Evolutionary conservation across 768 basidiomycete genomes (phyloP).

Genomic region (Suillus tomentosus): DNA sequence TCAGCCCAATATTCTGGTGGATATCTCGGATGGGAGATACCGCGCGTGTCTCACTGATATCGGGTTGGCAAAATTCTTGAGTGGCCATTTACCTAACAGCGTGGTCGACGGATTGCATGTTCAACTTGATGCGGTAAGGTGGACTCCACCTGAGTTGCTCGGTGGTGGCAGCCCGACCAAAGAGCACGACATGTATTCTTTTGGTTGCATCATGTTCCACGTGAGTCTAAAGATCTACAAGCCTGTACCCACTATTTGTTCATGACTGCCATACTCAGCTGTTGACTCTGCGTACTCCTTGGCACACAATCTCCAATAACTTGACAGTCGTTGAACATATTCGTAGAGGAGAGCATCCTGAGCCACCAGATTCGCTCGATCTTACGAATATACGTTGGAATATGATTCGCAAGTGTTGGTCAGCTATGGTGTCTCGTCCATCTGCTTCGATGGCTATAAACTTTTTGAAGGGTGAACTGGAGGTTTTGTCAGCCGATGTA

Average conservation of each 20-base stretch:
- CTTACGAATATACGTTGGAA: background rate
- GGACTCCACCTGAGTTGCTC: conserved; percentile 44
- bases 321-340: background rate
- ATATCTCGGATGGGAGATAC: conserved; percentile 27
- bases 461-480: background rate
- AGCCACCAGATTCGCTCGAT: background rate
- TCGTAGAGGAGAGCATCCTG: background rate
- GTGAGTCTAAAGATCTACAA: background rate
- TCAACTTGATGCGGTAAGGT: conserved; percentile 38
- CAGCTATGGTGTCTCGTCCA: background rate
- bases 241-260: background rate
- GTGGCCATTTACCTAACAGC: conserved; percentile 24
- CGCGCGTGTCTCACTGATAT: conserved; percentile 43
- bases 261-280: background rate
- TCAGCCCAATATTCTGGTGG: conserved; percentile 45
- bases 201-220: conserved; percentile 26
- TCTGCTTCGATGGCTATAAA: background rate
- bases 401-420: background rate
- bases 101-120: accelerated
- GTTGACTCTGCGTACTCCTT: background rate
- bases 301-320: background rate
- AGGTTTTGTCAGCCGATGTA: background rate
- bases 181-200: conserved; percentile 42
- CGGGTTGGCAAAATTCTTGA: conserved; percentile 40
- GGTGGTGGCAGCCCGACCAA: conserved; percentile 22